Base-by-base conservation (phyloP, 2,329 filamentous ascomycete genomes). In the Calonectria pseudoreteaudii region DNA sequence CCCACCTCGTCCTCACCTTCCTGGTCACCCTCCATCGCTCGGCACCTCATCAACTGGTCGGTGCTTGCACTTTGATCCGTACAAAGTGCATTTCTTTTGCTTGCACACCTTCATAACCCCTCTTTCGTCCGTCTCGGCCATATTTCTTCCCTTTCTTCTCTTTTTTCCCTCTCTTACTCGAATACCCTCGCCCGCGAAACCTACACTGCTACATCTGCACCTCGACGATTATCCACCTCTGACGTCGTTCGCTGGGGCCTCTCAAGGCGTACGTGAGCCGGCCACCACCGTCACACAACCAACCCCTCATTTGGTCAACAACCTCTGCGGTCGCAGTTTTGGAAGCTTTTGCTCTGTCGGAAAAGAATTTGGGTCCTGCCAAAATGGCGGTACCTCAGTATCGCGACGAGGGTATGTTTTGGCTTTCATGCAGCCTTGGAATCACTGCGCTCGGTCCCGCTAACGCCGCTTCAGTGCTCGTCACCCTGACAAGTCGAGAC, bases 1-100 rank as follows among this genome's bases (percentile, higher is more conserved):
- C 80, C 81, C 81, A 83, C 81, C 74, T 81, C 76, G 70, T 76
- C 72, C 79, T 78, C 77, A 82, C 77, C 78, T 79, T 73, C 76
- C 76, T 69, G 74, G 62, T 73, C 70, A 76, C 74, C 58, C 56
- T 70, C 44, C 56, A 38, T 70, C 68, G 41, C 56, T 74, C 73
- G 78, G 70, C 78, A 79, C 75, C 76, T 77, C 75, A 75, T 74
- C 68, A 58, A 49, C 53, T 60, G 52, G 70, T 53, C 41, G 68
- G 62, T 41, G 38, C 38, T 72, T 66, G 56, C 56, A 62, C 56
- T 58, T 62, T 74, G 41, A 8, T 36, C 66, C 68, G 68, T 74
- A 60, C 72, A 66, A 68, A 31, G 34, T 50, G 26, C 67, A 73
- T 72, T 72, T 74, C 41, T 65, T 70, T 47, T 44, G 64, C 36